Base-by-base conservation (phyloP, 2,329 filamentous ascomycete species). In the Exophiala sideris region DNA sequence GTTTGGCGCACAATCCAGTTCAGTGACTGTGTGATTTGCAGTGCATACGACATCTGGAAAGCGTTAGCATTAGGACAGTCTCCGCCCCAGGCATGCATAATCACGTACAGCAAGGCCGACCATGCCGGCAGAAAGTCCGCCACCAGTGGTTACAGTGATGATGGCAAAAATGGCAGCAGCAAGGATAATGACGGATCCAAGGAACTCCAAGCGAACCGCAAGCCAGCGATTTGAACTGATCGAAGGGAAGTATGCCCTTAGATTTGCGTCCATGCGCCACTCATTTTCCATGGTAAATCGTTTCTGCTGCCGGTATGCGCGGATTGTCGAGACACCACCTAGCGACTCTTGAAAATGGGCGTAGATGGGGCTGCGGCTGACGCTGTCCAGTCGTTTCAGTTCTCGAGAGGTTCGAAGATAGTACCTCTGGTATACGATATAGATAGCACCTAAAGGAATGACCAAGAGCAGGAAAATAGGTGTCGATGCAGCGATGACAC, bases 1-100 rank as follows among this genome's bases (percentile, higher is more conserved):
- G 91, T 96, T 74, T 99, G 94, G 55, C 95, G 85, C 48, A 99
- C 94, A 67, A 99, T 96, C 94, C 94, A 99, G 77, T 97, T 99
- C 66, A 99, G 81, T 34, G 91, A 96, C 63, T 92, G 89, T 1
- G 94, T 99, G 67, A 99, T 97, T 75, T 96, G 90, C 60, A 99
- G 81, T 36, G 91, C 94, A 73, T 97, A 96, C 44, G 92, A 96
- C 91, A 99, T 96, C 59, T 62, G 36, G 21, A 40, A 45, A 29
- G 12, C 32, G 40, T 61, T 41, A 44, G 36, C 50, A 34, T 48
- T 16, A 20, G n/a, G 32, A 40, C 14, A 35, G 20, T 8, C 2
- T 3, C 38, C 36, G 16, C n/a, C 11, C 33, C 14, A 21, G 34
- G 21, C 14, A 48, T n/a, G 18, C 20, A 18, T 45, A 41, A 20